Conservation (phyloP, 1,139 yeast genomes). For the Kodamaea sp. region DNA sequence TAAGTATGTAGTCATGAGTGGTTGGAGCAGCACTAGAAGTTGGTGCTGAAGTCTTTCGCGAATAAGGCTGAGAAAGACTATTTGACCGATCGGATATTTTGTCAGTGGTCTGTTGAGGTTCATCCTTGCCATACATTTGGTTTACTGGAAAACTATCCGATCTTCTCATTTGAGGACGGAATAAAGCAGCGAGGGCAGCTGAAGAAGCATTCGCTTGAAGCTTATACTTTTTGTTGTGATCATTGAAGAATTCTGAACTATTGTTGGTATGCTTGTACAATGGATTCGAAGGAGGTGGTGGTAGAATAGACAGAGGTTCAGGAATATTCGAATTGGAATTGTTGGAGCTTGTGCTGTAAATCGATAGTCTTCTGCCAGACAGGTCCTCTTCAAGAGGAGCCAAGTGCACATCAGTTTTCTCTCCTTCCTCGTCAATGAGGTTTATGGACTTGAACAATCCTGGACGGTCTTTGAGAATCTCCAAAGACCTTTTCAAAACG, state of each 20-base stretch:
- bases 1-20: constrained; percentile 19
- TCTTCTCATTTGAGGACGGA: constrained; percentile 41
- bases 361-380: constrained; percentile 6
- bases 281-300: constrained; percentile 12
- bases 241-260: constrained; percentile 24
- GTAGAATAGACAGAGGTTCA: constrained; percentile 1
- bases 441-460: constrained; percentile 41
- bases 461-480: constrained; percentile 67
- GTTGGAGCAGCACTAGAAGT: constrained; percentile 1
- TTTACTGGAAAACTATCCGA: constrained; percentile 40
- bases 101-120: background rate
- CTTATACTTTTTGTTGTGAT: constrained; percentile 22
- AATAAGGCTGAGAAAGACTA: too few relatives aligned
- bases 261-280: constrained; percentile 21
- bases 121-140: constrained; percentile 20
- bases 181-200: constrained; percentile 63
- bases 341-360: constrained; percentile 13
- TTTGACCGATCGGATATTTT: background rate
- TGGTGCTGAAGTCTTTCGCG: constrained; percentile 4
- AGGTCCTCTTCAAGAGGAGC: background rate
- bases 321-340: constrained; percentile 8
- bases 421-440: constrained; percentile 2
- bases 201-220: constrained; percentile 57
- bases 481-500: constrained; percentile 73
- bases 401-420: background rate